Evolutionary conservation across 1,284 basidiomycete species (phyloP).

Genomic region (Xerocomus amazonicus): DNA sequence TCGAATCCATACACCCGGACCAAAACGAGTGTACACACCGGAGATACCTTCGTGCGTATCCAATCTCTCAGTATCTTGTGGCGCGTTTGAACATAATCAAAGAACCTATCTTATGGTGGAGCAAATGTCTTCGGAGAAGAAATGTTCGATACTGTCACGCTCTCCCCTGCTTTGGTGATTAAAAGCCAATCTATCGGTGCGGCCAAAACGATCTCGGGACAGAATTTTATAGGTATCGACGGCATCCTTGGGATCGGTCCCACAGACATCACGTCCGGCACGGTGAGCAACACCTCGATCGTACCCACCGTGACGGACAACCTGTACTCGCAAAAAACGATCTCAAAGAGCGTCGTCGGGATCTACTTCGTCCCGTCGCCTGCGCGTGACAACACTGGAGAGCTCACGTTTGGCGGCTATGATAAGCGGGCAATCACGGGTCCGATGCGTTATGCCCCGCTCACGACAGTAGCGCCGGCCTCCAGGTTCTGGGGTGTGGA

Average conservation of each 20-base stretch:
- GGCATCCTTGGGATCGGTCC: constrained; percentile 60
- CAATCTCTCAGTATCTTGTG: too few species aligned
- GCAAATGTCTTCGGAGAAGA: constrained; percentile 51
- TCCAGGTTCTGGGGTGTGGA: constrained; percentile 54
- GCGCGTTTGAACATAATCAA: not conserved
- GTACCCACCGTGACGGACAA: constrained; percentile 45
- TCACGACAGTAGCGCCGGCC: constrained; percentile 48
- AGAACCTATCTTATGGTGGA: constrained; percentile 47
- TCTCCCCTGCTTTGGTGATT: constrained; percentile 43
- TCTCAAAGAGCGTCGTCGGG: constrained; percentile 43
- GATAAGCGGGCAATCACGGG: constrained; percentile 43
- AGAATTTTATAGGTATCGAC: constrained; percentile 41
- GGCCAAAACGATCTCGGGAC: constrained; percentile 37
- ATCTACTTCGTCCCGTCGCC: constrained; percentile 46
- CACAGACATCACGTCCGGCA: constrained; percentile 44
- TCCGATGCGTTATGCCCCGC: constrained; percentile 43
- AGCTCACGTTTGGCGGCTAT: constrained; percentile 48
- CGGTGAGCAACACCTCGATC: constrained; percentile 20
- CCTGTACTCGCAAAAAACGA: constrained; percentile 40
- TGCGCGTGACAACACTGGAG: constrained; percentile 36
- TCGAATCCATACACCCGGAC: constrained; percentile 38
- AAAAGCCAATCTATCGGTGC: constrained; percentile 51
- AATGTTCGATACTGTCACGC: constrained; percentile 47
- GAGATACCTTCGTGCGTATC: constrained; percentile 34
- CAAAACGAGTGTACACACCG: constrained; percentile 42